Evolutionary conservation across 208 protist species (phyloP).

Genomic region (Trypanosoma mega): DNA sequence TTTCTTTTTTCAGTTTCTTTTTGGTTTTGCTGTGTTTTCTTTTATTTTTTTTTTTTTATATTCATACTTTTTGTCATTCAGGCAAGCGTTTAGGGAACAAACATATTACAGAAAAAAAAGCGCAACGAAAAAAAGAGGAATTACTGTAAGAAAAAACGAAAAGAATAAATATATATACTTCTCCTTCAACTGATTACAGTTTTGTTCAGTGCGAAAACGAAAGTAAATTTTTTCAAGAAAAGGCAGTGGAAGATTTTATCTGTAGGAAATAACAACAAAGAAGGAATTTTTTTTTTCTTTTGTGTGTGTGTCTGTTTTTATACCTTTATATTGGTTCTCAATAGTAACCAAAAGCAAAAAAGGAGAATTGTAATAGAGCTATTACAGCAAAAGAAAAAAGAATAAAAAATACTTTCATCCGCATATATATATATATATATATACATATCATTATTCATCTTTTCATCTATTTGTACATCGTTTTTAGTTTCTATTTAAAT

Average conservation of each 20-base stretch:
- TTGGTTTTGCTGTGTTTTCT: background rate
- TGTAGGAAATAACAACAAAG: background rate
- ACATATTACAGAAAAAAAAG: background rate
- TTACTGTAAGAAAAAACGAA: constrained; percentile 12
- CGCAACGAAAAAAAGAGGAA: background rate
- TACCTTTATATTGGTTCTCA: background rate
- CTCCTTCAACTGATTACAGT: constrained; percentile 1
- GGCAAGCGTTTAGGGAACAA: background rate
- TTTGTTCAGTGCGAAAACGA: too few relatives aligned
- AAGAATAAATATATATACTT: background rate
- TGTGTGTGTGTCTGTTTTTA: background rate
- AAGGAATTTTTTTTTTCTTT: constrained; percentile 9
- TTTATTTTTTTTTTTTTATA: constrained; percentile 5
- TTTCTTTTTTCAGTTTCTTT: background rate
- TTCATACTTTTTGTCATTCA: background rate
- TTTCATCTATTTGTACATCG: too few relatives aligned
- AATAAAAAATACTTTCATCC: too few relatives aligned
- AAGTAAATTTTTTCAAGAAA: too few relatives aligned
- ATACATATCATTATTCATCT: constrained; percentile 8
- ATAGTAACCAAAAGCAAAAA: constrained; percentile 5
- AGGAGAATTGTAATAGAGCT: too few relatives aligned
- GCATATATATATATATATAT: constrained; percentile 9
- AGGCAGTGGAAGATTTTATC: too few relatives aligned
- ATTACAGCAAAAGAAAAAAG: too few relatives aligned
- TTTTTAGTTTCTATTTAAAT: background rate